Evolutionary conservation across 2,329 filamentous ascomycete species (phyloP), one percentile per base, ranked within the genome.

Genomic region (Hypoxylon sp.): DNA sequence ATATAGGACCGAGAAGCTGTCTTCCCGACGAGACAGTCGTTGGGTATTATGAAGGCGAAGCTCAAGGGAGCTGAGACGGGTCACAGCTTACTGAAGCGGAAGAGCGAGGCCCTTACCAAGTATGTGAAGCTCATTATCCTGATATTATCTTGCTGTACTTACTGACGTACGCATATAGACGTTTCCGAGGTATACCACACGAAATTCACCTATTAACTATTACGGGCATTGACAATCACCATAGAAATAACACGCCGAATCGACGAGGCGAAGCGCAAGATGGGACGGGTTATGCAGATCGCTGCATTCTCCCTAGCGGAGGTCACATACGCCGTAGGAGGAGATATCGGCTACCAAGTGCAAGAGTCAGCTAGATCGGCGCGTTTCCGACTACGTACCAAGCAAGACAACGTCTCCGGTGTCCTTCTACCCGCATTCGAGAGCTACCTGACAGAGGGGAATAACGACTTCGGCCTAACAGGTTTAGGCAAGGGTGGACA

Each of bases 261-360:
- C 82, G 95, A 99, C 84, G 96, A 99, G 81, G 96, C 96, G 46
- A 99, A 99, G 83, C 92, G 94, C 75, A 99, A 99, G 85, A 99
- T 99, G 95, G 96, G 96, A 64, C 89, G 95, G 35, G 96, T 99
- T 39, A 99, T 99, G 96, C 95, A 98, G 81, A 97, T 99, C 77
- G 96, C 96, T 44, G 94, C 96, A 50, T 98, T 99, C 83, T 98
- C 95, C 47, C 88, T 99, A 17, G 96, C 96, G 67, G 96, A 98
- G 83, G 96, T 99, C 62, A 97, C 94, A 53, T 99, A 99, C 77
- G 96, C 96, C 27, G 94, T 98, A 29, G 96, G 96, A 70, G 94
- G 95, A 76, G 93, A 97, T 77, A 97, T 99, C 75, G 92, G 92
- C 69, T 99, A 97, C 83, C 96, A 99, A 83, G 93, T 99, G 73